phyloP scores from a whole-genome alignment of 225 moss, liverwort and hornwort genomes.

The Thuidium tamariscinum region DNA sequence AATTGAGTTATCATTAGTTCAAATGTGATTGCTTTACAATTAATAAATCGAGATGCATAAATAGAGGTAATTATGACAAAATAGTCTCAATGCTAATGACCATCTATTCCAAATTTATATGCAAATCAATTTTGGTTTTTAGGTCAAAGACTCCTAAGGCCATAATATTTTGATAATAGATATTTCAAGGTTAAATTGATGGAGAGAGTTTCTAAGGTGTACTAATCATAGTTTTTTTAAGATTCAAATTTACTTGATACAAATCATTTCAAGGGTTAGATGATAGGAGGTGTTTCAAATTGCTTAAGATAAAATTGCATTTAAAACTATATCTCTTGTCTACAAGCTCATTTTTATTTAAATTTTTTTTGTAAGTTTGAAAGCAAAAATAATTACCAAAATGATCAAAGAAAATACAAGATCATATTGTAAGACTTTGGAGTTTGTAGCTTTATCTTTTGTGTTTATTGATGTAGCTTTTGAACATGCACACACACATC shows the following conservation, averaged over 20 bases:
- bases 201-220: neutral
- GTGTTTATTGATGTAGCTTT: too few species aligned
- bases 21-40: fast-evolving
- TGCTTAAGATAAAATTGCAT: neutral
- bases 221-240: neutral
- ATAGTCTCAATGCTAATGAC: neutral
- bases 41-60: neutral
- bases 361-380: fast-evolving
- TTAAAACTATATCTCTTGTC: neutral
- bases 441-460: neutral
- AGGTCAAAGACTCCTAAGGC: neutral
- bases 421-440: neutral
- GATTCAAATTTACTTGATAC: neutral
- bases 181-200: neutral
- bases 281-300: neutral
- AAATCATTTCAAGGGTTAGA: neutral
- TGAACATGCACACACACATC: fast-evolving
- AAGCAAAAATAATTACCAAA: neutral
- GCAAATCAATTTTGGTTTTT: neutral
- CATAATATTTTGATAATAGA: too few species aligned
- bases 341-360: neutral
- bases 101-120: neutral
- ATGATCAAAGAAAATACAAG: fast-evolving
- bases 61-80: fast-evolving
- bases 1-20: neutral